These are phyloP conservation scores for Entomortierella parvispora DNA, from an alignment of 192 early-diverging fungal genomes.

Conservation along the genomic window DNA sequence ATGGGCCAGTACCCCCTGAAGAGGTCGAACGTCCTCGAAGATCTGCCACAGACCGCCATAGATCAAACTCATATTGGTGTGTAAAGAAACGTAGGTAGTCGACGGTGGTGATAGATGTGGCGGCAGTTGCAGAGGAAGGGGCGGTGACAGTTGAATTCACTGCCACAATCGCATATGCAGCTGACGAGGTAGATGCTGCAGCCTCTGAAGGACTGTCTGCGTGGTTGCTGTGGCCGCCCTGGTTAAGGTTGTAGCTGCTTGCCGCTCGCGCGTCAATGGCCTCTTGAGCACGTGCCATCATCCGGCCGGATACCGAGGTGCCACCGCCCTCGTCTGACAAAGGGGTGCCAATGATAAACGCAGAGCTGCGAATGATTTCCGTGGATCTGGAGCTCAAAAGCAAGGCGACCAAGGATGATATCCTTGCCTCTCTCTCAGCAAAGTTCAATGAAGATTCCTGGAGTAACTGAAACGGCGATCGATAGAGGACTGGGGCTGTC, in stretches of 20 bases:
- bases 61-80: conserved; percentile 28
- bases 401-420: conserved; percentile 26
- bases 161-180: too few species aligned
- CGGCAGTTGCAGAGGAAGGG: not conserved
- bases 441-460: conserved; percentile 11
- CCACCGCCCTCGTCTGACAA: too few species aligned
- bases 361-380: not conserved
- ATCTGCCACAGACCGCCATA: conserved; percentile 17
- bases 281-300: not conserved
- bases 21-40: not conserved
- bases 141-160: not conserved
- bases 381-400: conserved; percentile 15
- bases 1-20: not conserved
- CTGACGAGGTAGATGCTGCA: too few species aligned
- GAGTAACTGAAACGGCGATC: conserved; percentile 35
- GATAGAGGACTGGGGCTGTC: conserved; percentile 32
- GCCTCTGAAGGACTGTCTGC: too few species aligned
- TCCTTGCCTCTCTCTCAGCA: conserved; percentile 17
- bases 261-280: too few species aligned
- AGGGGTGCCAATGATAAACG: not conserved
- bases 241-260: too few species aligned
- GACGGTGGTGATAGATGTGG: conserved; percentile 5
- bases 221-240: too few species aligned
- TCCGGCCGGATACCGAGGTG: too few species aligned
- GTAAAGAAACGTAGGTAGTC: conserved; percentile 46